Conservation (phyloP, 2,329 filamentous ascomycete genomes). For the Exophiala calicioides region DNA sequence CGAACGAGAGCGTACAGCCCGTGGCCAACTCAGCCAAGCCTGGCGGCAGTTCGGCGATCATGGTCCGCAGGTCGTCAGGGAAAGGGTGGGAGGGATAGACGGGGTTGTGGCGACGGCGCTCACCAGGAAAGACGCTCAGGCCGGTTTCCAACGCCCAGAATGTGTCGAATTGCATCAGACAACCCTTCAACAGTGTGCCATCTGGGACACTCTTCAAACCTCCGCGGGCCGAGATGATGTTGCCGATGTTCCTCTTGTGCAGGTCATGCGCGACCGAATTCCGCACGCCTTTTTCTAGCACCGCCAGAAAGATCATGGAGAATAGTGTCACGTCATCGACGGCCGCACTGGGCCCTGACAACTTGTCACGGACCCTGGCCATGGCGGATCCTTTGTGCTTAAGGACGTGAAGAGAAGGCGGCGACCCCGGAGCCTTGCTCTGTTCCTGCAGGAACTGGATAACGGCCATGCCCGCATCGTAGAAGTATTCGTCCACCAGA, state of each 20-base stretch:
- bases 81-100: conserved; percentile 1
- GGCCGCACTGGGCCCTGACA: neutral
- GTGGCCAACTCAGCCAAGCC: conserved; percentile 2
- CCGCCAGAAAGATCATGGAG: conserved; percentile 6
- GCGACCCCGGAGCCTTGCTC: too few relatives aligned
- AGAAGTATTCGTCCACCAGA: too few relatives aligned
- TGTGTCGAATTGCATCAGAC: conserved; percentile 10
- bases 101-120: conserved; percentile 4
- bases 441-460: too few relatives aligned
- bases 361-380: neutral
- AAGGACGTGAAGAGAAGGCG: conserved; percentile 3
- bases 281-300: conserved; percentile 2
- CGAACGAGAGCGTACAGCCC: conserved; percentile 1
- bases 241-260: conserved; percentile 6
- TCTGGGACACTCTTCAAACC: conserved; percentile 1
- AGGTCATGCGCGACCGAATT: neutral
- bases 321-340: neutral
- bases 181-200: conserved; percentile 1
- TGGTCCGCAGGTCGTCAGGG: neutral
- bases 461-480: too few relatives aligned
- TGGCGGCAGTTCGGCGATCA: neutral
- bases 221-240: neutral
- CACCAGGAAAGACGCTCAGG: conserved; percentile 7
- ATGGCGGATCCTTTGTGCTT: conserved; percentile 7
- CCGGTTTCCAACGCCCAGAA: conserved; percentile 7